Evolutionary conservation across 257 asterid species (phyloP), one percentile per base, ranked within the genome.

Genomic region (Perilla frutescens): DNA sequence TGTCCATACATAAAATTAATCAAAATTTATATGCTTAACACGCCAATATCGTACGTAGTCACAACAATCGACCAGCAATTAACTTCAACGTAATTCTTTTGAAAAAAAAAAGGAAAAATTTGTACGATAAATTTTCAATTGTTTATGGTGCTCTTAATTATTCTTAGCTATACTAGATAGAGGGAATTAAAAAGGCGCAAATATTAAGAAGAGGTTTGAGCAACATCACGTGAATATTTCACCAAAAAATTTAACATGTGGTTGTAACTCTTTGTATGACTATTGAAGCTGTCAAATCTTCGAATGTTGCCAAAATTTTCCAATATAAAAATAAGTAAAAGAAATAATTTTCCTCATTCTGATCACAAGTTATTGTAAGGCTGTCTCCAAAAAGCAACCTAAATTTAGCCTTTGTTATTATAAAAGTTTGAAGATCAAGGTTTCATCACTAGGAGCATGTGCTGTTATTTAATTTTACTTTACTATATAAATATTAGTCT

Each of bases 211-310:
- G 76, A 5, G 71, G 36, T 36, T 60, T 1, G 59, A 65, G 32
- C 60, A 47, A 51, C 44, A 71, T 80, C 81, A 76, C 76, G 84
- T 80, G 84, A 80, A 76, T 50, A 71, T 80, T 70, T 69, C 71
- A 70, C 80, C 71, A 59, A 45, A 36, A 65, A 65, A 76, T 50
- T 29, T 34, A 80, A 73, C 70, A 72, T 71, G 81, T 76, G 81
- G 81, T 60, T 76, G 72, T 67, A 55, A 67, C 40, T 66, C 70
- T 55, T 45, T 56, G 51, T 31, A 70, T 68, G 50, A 50, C 72
- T 57, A 56, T 66, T 36, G 47, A 76, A 66, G 71, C 70, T 72
- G 79, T 76, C 81, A 81, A 76, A 7, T 71, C 76, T 43, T n/a
- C 31, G 34, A 75, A 71, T 70, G 62, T 57, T 64, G 74, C 83